Evolutionary conservation across 1,284 basidiomycete species (phyloP).

Genomic region (Phlebopus sp.): DNA sequence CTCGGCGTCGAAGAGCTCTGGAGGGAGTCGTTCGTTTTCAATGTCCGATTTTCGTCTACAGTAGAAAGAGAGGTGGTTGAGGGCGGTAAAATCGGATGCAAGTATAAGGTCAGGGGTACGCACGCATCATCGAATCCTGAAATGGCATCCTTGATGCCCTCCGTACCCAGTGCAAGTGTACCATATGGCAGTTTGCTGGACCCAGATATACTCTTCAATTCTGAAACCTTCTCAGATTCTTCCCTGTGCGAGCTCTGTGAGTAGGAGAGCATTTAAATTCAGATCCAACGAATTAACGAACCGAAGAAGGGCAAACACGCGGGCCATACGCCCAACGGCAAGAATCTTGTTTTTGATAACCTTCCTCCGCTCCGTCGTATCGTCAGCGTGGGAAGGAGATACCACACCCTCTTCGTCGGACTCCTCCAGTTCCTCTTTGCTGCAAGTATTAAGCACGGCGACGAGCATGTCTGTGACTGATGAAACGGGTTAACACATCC

Average conservation of each 20-base stretch:
- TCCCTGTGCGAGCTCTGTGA: conserved; percentile 55
- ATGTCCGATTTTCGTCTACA: conserved; percentile 93
- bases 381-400: conserved; percentile 44
- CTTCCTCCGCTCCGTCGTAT: conserved; percentile 72
- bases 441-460: conserved; percentile 90
- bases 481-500: not conserved
- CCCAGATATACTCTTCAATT: conserved; percentile 89
- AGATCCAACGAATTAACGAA: conserved; percentile 36
- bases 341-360: conserved; percentile 98
- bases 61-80: not conserved
- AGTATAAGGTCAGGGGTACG: conserved; percentile 34
- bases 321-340: conserved; percentile 94
- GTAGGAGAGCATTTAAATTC: not conserved
- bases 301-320: conserved; percentile 95
- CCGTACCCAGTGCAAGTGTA: conserved; percentile 84
- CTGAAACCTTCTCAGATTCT: conserved; percentile 96
- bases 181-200: conserved; percentile 83
- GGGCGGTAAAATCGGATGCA: not conserved
- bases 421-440: conserved; percentile 92
- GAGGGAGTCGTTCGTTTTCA: conserved; percentile 96
- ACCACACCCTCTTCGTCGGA: conserved; percentile 54
- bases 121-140: conserved; percentile 94
- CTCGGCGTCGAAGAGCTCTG: conserved; percentile 89
- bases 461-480: conserved; percentile 95
- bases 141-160: conserved; percentile 96